These are phyloP conservation scores for Bryoerythrophyllum caledonicum DNA, from an alignment of 225 moss, liverwort and hornwort genomes.

Conservation along the genomic window DNA sequence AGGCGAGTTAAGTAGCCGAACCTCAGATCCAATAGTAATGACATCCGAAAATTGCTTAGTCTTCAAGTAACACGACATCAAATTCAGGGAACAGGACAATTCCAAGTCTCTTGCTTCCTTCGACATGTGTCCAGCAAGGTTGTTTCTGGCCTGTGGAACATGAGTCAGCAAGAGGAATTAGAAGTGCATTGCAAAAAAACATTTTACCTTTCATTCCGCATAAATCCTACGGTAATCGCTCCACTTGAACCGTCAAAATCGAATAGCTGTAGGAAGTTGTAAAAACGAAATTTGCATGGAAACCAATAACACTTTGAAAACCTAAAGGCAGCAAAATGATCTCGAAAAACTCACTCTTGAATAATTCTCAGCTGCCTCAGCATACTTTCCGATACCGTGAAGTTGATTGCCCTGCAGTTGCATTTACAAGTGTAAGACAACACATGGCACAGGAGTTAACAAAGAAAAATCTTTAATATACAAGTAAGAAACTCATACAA, in stretches of 20 bases:
- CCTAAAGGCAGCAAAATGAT: constrained; percentile 6
- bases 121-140: constrained; percentile 58
- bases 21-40: constrained; percentile 75
- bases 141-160: constrained; percentile 72
- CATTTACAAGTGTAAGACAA: not conserved
- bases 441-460: constrained; percentile 2
- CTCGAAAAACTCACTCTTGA: constrained; percentile 52
- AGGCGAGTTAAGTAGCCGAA: constrained; percentile 22
- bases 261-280: not conserved
- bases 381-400: constrained; percentile 72
- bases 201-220: not conserved
- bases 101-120: constrained; percentile 72
- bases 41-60: constrained; percentile 74
- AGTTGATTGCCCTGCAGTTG: constrained; percentile 81
- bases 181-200: not conserved
- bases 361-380: constrained; percentile 93
- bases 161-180: constrained; percentile 6
- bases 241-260: not conserved
- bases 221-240: not conserved
- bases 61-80: constrained; percentile 96
- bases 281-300: not conserved
- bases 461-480: not conserved
- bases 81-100: constrained; percentile 85
- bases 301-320: constrained; percentile 1
- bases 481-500: not conserved